Conservation (phyloP, 2,329 filamentous ascomycete genomes). For the Hymenoscyphus albidus region DNA sequence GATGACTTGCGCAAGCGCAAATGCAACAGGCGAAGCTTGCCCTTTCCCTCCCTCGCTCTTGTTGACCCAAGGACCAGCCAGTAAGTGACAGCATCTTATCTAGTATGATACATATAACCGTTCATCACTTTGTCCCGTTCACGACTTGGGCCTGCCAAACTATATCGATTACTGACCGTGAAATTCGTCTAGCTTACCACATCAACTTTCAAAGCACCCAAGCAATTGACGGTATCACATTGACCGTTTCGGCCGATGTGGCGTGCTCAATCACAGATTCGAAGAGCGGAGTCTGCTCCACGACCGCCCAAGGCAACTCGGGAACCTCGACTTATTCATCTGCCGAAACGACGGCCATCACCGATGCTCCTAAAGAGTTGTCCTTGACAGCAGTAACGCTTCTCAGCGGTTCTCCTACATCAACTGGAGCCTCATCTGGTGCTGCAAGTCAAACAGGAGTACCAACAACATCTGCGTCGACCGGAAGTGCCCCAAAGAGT, state of each 20-base stretch:
- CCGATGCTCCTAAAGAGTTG: background rate
- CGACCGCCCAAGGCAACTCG: background rate
- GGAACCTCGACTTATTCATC: constrained; percentile 7
- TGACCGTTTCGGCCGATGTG: constrained; percentile 8
- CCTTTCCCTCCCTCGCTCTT: constrained; percentile 22
- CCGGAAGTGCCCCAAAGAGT: constrained; percentile 6
- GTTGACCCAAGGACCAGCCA: constrained; percentile 28
- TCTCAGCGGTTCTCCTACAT: background rate
- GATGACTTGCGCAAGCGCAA: constrained; percentile 12
- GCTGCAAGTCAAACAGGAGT: background rate
- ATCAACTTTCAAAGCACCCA: background rate
- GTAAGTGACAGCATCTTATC: constrained; percentile 13
- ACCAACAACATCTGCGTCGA: constrained; percentile 20
- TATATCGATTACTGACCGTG: too few species aligned
- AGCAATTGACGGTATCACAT: too few species aligned
- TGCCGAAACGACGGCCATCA: constrained; percentile 5
- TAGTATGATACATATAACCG: background rate
- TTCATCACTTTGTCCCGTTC: too few species aligned
- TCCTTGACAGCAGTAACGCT: background rate
- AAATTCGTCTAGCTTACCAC: background rate
- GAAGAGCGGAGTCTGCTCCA: constrained; percentile 16
- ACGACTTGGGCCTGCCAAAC: too few species aligned
- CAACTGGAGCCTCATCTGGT: background rate
- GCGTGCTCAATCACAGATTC: constrained; percentile 20
- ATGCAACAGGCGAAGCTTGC: constrained; percentile 14